Percentiles rank a stretch among this genome's conserved stretches.
phyloP scores from a whole-genome alignment of 495 filamentous ascomycete genomes.

The Penicillium mononematosum region DNA sequence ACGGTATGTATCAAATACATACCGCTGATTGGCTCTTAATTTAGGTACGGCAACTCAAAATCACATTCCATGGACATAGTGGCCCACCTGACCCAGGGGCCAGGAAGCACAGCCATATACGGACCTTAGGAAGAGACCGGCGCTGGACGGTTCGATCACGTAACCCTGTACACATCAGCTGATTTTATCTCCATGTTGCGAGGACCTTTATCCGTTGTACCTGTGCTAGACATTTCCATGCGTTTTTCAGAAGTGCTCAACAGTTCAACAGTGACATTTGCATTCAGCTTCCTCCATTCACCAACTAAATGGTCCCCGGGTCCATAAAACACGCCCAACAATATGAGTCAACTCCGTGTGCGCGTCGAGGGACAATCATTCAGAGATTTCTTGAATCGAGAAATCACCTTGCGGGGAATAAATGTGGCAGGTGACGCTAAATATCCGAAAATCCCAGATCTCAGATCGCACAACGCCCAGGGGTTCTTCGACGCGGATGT shows the following conservation, averaged over 20 bases:
- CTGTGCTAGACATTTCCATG: background rate
- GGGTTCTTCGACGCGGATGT: constrained; percentile 93
- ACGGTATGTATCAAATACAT: background rate
- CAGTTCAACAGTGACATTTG: background rate
- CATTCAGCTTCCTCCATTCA: background rate
- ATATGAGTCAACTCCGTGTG: constrained; percentile 42
- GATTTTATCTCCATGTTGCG: too few species aligned
- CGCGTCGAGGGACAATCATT: constrained; percentile 82
- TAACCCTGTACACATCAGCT: too few species aligned
- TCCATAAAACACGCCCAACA: background rate
- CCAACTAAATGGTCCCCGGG: background rate
- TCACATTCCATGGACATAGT: background rate
- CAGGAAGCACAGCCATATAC: too few species aligned
- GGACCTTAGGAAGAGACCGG: too few species aligned
- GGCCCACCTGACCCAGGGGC: too few species aligned
- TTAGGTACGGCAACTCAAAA: background rate
- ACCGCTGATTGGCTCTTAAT: background rate
- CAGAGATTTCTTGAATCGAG: constrained; percentile 64
- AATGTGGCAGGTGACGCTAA: constrained; percentile 71
- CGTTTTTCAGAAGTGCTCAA: background rate
- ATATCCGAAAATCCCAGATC: constrained; percentile 70
- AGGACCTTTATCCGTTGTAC: too few species aligned
- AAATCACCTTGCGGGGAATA: constrained; percentile 69
- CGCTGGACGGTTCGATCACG: too few species aligned
- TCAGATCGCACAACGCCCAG: constrained; percentile 73